These are phyloP conservation scores for Lachnellula hyalina DNA, from an alignment of 2,329 filamentous ascomycete genomes.

Conservation along the genomic window DNA sequence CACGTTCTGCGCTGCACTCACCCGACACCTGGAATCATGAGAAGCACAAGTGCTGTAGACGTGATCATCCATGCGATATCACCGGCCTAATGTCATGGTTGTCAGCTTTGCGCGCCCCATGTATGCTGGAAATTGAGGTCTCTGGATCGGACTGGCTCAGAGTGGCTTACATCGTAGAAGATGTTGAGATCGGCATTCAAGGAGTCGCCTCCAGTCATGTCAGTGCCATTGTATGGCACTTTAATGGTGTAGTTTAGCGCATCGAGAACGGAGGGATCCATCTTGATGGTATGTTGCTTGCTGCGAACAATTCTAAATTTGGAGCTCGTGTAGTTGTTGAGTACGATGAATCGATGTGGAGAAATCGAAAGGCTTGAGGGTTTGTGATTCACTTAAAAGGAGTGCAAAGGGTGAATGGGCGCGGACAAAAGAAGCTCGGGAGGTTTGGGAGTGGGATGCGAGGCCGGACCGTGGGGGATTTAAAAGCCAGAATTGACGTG, in stretches of 20 bases:
- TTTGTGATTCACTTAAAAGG: no score
- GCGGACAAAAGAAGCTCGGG: no score
- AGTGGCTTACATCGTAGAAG: slow-evolving; percentile 64
- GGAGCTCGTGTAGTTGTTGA: no score
- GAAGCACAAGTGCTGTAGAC: slow-evolving; percentile 73
- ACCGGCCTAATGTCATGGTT: slow-evolving; percentile 64
- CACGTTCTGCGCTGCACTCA: slow-evolving; percentile 33
- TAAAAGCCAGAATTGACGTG: no score
- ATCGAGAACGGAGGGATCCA: slow-evolving; percentile 39
- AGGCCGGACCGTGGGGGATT: no score
- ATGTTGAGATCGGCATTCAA: slow-evolving; percentile 68
- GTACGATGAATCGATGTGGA: no score
- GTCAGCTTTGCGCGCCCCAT: not conserved
- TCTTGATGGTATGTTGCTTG: slow-evolving; percentile 7
- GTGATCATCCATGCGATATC: slow-evolving; percentile 84
- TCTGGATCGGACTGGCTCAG: slow-evolving; percentile 2
- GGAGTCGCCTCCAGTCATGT: slow-evolving; percentile 55
- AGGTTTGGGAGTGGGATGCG: no score
- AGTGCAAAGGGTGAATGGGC: no score
- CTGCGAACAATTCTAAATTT: not conserved
- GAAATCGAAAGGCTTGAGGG: no score
- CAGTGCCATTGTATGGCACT: slow-evolving; percentile 50
- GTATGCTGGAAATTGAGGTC: not conserved
- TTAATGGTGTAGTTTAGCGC: slow-evolving; percentile 37
- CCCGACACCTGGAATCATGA: slow-evolving; percentile 91